These are phyloP conservation scores for Fusarium sp. DNA, from an alignment of 2,329 filamentous ascomycete species.

Conservation along the genomic window DNA sequence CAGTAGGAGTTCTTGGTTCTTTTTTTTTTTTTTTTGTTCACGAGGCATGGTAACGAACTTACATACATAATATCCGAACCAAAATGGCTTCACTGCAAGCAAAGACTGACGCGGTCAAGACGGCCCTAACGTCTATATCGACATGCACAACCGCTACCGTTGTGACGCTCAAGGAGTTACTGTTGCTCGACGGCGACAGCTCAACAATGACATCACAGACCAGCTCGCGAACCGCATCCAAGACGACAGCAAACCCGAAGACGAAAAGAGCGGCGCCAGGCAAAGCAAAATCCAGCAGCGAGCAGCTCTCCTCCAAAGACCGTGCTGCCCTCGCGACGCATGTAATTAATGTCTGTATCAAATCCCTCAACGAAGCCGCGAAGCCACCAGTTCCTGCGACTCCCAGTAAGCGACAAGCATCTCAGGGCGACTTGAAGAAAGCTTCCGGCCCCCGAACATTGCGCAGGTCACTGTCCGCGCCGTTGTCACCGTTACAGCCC, in stretches of 20 bases:
- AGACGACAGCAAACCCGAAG: constrained; percentile 43
- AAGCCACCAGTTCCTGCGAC: constrained; percentile 58
- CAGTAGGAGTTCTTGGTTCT: constrained; percentile 39
- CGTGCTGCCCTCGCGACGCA: constrained; percentile 77
- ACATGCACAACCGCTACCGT: constrained; percentile 65
- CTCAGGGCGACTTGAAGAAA: constrained; percentile 51
- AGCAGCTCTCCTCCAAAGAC: constrained; percentile 58
- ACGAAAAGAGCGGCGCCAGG: constrained; percentile 36
- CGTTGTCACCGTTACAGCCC: constrained; percentile 71
- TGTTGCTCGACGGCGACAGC: constrained; percentile 52
- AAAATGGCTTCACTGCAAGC: constrained; percentile 58
- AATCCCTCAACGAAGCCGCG: constrained; percentile 73
- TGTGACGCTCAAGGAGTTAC: constrained; percentile 60
- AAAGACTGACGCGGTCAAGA: constrained; percentile 64
- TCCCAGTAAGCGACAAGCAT: constrained; percentile 50
- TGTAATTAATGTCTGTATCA: constrained; percentile 77
- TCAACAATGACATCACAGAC: constrained; percentile 44
- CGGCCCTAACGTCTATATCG: constrained; percentile 63
- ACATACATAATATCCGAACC: constrained; percentile 41
- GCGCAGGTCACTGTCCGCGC: constrained; percentile 66
- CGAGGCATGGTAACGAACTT: constrained; percentile 51
- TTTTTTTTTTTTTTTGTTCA: constrained; percentile 27
- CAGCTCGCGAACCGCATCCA: constrained; percentile 45
- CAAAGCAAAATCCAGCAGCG: constrained; percentile 38
- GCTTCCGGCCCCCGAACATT: constrained; percentile 56